Evolutionary conservation across 208 protist species (phyloP).

Genomic region (Angomonas deanei): DNA sequence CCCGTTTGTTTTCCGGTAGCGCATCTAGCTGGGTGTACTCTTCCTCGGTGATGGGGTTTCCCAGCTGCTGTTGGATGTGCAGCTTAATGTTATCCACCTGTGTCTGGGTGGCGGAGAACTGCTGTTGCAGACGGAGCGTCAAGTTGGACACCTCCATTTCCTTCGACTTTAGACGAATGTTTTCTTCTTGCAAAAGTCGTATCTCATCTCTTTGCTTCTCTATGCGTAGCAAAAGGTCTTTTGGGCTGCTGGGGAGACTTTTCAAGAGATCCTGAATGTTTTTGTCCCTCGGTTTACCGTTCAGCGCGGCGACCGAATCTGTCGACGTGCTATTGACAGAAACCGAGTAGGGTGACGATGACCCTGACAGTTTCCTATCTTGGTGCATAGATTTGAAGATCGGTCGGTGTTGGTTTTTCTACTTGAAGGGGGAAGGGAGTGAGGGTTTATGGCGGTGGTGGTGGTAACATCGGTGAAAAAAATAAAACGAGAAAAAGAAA

Average conservation of each 20-base stretch:
- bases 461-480: too few relatives aligned
- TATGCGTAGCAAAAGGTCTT: constrained; percentile 58
- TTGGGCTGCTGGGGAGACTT: constrained; percentile 52
- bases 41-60: constrained; percentile 66
- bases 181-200: constrained; percentile 56
- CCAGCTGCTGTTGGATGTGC: constrained; percentile 61
- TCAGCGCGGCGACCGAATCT: neutral
- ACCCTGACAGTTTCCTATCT: neutral
- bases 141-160: constrained; percentile 80
- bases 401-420: too few relatives aligned
- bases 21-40: constrained; percentile 68
- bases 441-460: too few relatives aligned
- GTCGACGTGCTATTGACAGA: neutral
- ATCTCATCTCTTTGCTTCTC: constrained; percentile 71
- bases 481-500: too few relatives aligned
- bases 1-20: constrained; percentile 55
- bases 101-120: constrained; percentile 72
- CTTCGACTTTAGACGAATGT: constrained; percentile 51
- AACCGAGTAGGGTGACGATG: neutral
- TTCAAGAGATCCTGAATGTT: constrained; percentile 27
- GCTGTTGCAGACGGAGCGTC: constrained; percentile 67
- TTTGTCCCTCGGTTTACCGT: neutral
- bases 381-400: neutral
- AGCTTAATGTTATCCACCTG: constrained; percentile 80
- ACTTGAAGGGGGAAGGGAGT: too few relatives aligned